Evolutionary conservation across 202 grass and related monocot species (phyloP), one percentile per base, ranked within the genome.

Genomic region (Schoenoplectus triqueter): DNA sequence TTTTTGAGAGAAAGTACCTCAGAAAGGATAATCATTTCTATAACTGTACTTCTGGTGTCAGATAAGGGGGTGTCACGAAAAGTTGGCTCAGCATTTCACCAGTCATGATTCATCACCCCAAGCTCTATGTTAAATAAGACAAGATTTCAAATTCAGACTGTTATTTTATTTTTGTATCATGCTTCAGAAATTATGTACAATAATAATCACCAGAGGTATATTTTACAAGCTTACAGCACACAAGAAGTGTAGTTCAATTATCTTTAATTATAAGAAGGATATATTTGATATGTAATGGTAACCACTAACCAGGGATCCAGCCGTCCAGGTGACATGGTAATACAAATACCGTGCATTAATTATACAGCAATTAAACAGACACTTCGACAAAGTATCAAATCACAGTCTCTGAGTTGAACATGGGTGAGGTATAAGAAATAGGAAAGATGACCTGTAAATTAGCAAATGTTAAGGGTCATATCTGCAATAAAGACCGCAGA

Each of bases 1-100:
- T n/a, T 77, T 54, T 56, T 56, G 19, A 76, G 55, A 31, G 31
- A 76, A 76, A 20, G 49, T 56, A 56, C 49, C 18, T 55, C 48
- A 77, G 47, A 77, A 77, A 77, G 73, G 73, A 39, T 77, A 77
- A 77, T 57, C 20, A 77, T 77, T 77, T 56, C 21, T 55, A 15
- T 57, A 40, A n/a, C 20, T n/a, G 73, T 77, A 77, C 73, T 77
- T 56, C 5, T 7, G 5, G 7, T 56, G 49, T 76, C 73, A 76
- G 50, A 76, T 31, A 31, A 31, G 31, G 31, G 31, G 21, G 69
- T 13, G 50, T 55, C 49, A 22, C 1, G 41, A 52, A 75, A 74
- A 75, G 50, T 31, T 54, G 47, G 72, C 49, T 75, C 72, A 75
- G 72, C 55, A 39, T 55, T 75, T 55, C n/a, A 52, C 71, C 19